Base-by-base conservation (phyloP, 2,329 filamentous ascomycete genomes). In the Chalara sp. region DNA sequence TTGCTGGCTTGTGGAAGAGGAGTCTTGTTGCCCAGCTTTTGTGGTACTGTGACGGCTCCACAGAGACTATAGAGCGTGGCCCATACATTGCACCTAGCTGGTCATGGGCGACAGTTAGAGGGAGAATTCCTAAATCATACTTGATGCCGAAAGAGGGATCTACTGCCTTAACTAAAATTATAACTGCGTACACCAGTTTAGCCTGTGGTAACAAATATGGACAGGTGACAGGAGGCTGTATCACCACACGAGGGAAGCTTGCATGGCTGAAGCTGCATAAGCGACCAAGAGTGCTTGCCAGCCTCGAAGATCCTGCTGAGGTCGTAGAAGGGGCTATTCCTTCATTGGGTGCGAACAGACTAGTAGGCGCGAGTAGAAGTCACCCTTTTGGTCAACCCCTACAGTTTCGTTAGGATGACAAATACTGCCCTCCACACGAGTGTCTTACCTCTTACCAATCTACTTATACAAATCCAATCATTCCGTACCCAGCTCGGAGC, bases 1-100 rank as follows among this genome's bases (percentile, higher is more conserved):
- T 49, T 32, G 47, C 47, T 12, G 37, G 47, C 33, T 33, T 49
- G 32, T 44, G 37, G 47, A 32, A 21, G 21, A 40, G 32, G n/a
- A 6, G 28, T 31, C 46, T 39, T 6, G 6, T 32, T 12, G 28
- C 7, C 6, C 32, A 40, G 12, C 46, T 47, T 8, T 37, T 47
- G n/a, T 47, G 46, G 46, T n/a, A n/a, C 29, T 31, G 6, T 12
- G 4, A 46, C 12, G 12, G 5, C 13, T 10, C 31, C 13, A 5
- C n/a, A 32, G 7, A 46, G 29, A 30, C 4, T 29, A n/a, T n/a
- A n/a, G n/a, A n/a, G n/a, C 12, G 21, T 12, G 5, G 6, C 7
- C 10, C 12, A 32, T 31, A 6, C 12, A 13, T 31, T 46, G 44
- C 32, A n/a, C 44, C 44, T 21, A 32, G 29, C 5, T 46, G 30